Base-by-base conservation (phyloP, 1,284 basidiomycete genomes). In the Termitomyces sp. region DNA sequence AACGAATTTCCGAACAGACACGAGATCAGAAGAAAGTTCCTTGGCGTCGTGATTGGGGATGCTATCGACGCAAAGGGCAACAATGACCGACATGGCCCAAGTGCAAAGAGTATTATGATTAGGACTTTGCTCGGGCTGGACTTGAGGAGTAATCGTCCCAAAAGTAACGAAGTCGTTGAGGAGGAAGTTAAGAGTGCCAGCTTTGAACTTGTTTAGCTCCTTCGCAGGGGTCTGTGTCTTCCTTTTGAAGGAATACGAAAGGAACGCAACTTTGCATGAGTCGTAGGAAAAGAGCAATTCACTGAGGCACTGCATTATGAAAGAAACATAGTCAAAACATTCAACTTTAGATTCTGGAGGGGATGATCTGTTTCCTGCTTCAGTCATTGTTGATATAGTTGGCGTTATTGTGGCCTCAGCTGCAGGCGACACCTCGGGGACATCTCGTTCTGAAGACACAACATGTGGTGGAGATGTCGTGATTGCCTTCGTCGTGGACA, bases 211-310 rank as follows among this genome's bases (percentile, higher is more conserved):
- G 59, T 71, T 70, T 26, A 67, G 64, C 50, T 86, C 86, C 69
- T 86, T 91, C 18, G 77, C 74, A 2, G 80, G 79, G 0, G 81
- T 81, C 49, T 80, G 78, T 5, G 70, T 64, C 28, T 80, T 79
- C 62, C 84, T 89, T 72, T 85, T 89, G 10, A 83, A 77, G 1
- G 82, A 84, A 64, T 84, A 92, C 0, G 89, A 86, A 55, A 96
- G 70, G 71, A 98, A 94, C 3, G 88, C 85, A 21, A 84, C 68
- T 71, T 98, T 99, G 81, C 93, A 96, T 1, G 84, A 71, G 59
- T 92, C 86, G 67, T 99, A 99, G 14, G 94, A 97, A 54, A 96
- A 94, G 1, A 97, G 72, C 2, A 98, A 76, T 72, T 99, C 96
- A 1, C 93, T 92, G 45, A 98, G 75, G 58, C 87, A 87, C 64